Conservation (phyloP, 768 basidiomycete genomes). For the Glaciozyma martinii region DNA sequence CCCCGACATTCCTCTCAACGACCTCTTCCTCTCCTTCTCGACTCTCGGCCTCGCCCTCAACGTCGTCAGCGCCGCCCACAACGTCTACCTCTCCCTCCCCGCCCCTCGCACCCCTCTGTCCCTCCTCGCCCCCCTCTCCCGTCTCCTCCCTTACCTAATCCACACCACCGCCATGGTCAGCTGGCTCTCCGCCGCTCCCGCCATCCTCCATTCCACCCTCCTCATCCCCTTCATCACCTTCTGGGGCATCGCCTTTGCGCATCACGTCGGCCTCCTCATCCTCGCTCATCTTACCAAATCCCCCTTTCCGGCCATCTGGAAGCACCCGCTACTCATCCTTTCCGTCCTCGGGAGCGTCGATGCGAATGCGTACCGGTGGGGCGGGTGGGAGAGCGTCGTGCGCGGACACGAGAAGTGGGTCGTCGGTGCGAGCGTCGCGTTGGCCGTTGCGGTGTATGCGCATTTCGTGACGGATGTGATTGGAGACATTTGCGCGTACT, state of each 20-base stretch:
- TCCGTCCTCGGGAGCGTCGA: slow-evolving; percentile 67
- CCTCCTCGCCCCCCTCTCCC: slow-evolving; percentile 52
- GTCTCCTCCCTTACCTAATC: slow-evolving; percentile 69
- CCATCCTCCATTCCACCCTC: slow-evolving; percentile 52
- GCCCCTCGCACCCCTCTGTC: slow-evolving; percentile 23
- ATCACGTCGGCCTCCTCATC: slow-evolving; percentile 80
- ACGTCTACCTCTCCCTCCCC: slow-evolving; percentile 41
- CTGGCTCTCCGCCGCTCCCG: slow-evolving; percentile 59
- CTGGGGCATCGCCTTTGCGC: slow-evolving; percentile 61
- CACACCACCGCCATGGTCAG: slow-evolving; percentile 62
- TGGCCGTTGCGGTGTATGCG: slow-evolving; percentile 46
- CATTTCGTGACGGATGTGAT: slow-evolving; percentile 64
- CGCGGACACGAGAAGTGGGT: slow-evolving; percentile 1
- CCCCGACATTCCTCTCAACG: slow-evolving; percentile 37
- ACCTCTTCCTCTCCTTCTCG: slow-evolving; percentile 75
- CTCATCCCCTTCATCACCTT: slow-evolving; percentile 82
- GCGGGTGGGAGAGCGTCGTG: neutral
- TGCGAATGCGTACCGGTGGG: slow-evolving; percentile 50
- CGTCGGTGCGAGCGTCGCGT: slow-evolving; percentile 25
- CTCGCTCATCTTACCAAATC: slow-evolving; percentile 79
- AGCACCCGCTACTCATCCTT: slow-evolving; percentile 81
- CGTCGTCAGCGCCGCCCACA: slow-evolving; percentile 48
- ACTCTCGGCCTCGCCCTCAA: slow-evolving; percentile 65
- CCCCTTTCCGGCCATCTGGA: slow-evolving; percentile 60
- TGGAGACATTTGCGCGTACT: slow-evolving; percentile 76